Percentiles rank a stretch among this genome's conserved stretches.
Conservation (phyloP, 306 rosid genomes). For the Vachellia pachyceras region DNA sequence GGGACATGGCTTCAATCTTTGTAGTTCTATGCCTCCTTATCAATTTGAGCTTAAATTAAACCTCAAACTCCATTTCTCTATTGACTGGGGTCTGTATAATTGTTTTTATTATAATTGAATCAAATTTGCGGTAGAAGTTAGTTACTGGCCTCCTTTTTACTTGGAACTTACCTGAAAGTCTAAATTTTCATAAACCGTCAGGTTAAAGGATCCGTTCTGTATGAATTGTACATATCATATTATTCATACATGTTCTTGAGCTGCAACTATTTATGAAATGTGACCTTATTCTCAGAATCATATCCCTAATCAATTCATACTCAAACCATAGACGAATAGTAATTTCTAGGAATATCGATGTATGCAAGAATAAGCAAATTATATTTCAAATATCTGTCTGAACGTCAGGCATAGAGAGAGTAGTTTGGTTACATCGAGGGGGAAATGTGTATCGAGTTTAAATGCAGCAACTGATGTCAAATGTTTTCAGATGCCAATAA, state of each 20-base stretch:
- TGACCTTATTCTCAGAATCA: conserved; percentile 7
- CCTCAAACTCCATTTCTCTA: background rate
- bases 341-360: conserved; percentile 5
- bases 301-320: background rate
- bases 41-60: background rate
- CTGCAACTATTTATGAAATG: conserved; percentile 6
- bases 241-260: background rate
- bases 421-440: conserved; percentile 15
- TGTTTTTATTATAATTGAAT: background rate
- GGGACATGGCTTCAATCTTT: conserved; percentile 16
- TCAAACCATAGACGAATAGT: background rate
- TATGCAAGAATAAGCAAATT: background rate
- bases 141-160: background rate
- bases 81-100: background rate
- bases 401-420: conserved; percentile 7
- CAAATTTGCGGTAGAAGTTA: background rate
- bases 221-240: conserved; percentile 7
- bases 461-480: conserved; percentile 10
- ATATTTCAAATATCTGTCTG: conserved; percentile 15
- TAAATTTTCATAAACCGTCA: background rate
- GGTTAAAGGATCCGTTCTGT: background rate
- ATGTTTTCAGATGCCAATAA: conserved; percentile 32
- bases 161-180: background rate
- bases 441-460: conserved; percentile 3
- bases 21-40: conserved; percentile 6